Conservation (phyloP, 164 flowering plant genomes). For the Vitis labrusca region DNA sequence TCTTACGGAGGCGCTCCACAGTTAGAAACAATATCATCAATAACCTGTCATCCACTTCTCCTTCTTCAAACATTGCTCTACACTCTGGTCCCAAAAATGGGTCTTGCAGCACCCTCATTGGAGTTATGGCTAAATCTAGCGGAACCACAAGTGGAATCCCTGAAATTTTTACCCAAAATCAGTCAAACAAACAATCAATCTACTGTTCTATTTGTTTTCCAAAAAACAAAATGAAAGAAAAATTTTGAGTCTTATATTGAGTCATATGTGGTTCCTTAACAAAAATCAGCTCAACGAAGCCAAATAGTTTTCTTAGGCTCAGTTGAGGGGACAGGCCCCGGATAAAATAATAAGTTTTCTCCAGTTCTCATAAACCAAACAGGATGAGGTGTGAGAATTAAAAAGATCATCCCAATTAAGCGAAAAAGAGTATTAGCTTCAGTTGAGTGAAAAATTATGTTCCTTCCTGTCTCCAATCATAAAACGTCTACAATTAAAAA, state of each 20-base stretch:
- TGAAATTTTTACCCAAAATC: slow-evolving; percentile 25
- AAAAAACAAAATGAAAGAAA: too few species aligned
- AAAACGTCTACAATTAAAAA: neutral
- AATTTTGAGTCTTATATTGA: too few species aligned
- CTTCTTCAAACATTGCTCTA: slow-evolving; percentile 84
- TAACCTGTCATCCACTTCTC: slow-evolving; percentile 93
- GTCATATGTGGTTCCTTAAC: too few species aligned
- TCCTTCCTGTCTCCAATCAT: neutral
- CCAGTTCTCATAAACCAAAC: too few species aligned
- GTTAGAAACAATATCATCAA: slow-evolving; percentile 74
- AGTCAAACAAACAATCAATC: neutral
- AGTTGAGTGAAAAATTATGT: neutral
- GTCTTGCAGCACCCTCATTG: slow-evolving; percentile 94
- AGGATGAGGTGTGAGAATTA: too few species aligned
- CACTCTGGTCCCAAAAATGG: slow-evolving; percentile 79
- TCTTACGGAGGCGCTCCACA: slow-evolving; percentile 79
- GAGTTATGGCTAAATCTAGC: slow-evolving; percentile 85
- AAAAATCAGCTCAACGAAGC: neutral
- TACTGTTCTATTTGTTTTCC: too few species aligned
- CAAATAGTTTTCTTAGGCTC: neutral
- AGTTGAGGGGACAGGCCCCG: neutral
- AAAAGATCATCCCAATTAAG: neutral
- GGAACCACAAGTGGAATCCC: slow-evolving; percentile 84
- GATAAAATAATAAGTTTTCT: neutral
- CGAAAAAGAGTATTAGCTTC: neutral